Evolutionary conservation across 768 basidiomycete genomes (phyloP).

Genomic region (Crucibulum laeve): DNA sequence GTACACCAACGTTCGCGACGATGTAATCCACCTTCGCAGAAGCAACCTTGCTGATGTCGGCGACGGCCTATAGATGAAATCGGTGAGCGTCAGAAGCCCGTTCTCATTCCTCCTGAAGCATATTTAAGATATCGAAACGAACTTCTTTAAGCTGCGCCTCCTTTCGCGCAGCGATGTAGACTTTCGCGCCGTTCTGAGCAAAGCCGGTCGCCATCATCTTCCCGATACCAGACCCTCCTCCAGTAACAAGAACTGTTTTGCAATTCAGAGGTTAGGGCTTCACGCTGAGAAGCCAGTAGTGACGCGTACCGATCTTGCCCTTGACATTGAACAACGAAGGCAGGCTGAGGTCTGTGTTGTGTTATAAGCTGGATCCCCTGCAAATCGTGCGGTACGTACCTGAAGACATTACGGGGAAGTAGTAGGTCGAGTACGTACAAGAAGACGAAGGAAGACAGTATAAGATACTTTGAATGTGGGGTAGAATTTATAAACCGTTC

Average conservation of each 20-base stretch:
- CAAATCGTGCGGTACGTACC: slow-evolving; percentile 8
- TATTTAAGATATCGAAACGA: slow-evolving; percentile 11
- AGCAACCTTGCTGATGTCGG: slow-evolving; percentile 55
- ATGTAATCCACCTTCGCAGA: slow-evolving; percentile 69
- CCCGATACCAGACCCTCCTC: slow-evolving; percentile 81
- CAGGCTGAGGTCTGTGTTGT: slow-evolving; percentile 43
- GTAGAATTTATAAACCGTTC: too few relatives aligned
- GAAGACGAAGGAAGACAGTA: too few relatives aligned
- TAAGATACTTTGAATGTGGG: too few relatives aligned
- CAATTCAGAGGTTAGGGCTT: not conserved
- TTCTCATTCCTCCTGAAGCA: too few relatives aligned
- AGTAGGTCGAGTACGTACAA: not conserved
- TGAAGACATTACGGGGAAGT: slow-evolving; percentile 4
- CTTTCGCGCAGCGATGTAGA: slow-evolving; percentile 87
- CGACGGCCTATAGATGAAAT: slow-evolving; percentile 34
- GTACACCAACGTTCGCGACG: slow-evolving; percentile 67
- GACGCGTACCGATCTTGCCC: slow-evolving; percentile 58
- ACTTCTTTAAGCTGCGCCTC: slow-evolving; percentile 76
- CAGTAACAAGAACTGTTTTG: slow-evolving; percentile 68
- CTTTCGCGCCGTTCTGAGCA: slow-evolving; percentile 81
- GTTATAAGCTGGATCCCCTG: not conserved
- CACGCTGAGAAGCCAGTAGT: not conserved
- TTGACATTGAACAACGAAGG: slow-evolving; percentile 59
- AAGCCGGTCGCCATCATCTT: slow-evolving; percentile 81
- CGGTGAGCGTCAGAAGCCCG: not conserved